Conservation (phyloP, 2,329 filamentous ascomycete genomes). For the Sporothrix brasiliensis region DNA sequence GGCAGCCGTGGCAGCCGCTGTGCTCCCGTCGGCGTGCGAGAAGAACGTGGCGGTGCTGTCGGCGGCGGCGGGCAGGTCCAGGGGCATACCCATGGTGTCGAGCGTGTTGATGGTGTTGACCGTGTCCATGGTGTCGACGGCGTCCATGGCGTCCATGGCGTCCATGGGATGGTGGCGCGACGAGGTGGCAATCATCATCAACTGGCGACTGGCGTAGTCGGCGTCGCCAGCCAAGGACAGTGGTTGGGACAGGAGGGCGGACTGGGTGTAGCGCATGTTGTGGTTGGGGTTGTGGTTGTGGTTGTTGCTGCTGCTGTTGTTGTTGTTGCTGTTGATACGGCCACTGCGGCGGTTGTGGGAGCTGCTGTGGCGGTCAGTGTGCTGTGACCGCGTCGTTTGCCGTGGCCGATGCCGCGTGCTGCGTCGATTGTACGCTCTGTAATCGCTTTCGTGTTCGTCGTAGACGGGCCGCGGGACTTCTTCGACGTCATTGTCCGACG, state of each 20-base stretch:
- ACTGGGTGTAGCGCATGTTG: not conserved
- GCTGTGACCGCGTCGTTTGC: not conserved
- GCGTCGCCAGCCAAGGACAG: not conserved
- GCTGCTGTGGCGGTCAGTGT: not conserved
- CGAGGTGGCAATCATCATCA: slow-evolving; percentile 6
- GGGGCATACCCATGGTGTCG: not conserved
- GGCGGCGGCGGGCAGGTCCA: not conserved
- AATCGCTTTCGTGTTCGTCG: not conserved
- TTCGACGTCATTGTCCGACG: slow-evolving; percentile 2
- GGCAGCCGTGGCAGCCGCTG: not conserved
- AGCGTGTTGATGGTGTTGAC: not conserved
- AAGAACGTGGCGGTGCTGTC: slow-evolving; percentile 1
- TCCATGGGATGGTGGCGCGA: too few relatives aligned
- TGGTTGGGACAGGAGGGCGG: not conserved
- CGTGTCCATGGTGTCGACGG: too few relatives aligned
- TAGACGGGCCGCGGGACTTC: slow-evolving; percentile 9
- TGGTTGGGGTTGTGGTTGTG: not conserved
- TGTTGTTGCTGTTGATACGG: too few relatives aligned
- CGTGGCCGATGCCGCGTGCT: not conserved
- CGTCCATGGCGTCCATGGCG: too few relatives aligned
- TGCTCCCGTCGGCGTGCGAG: not conserved
- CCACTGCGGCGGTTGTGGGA: not conserved
- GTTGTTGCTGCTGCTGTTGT: too few relatives aligned
- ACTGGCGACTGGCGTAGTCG: slow-evolving; percentile 9
- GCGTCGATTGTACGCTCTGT: not conserved